These are phyloP conservation scores for Tolypocladium sp. DNA, from an alignment of 2,329 filamentous ascomycete species.

Conservation along the genomic window DNA sequence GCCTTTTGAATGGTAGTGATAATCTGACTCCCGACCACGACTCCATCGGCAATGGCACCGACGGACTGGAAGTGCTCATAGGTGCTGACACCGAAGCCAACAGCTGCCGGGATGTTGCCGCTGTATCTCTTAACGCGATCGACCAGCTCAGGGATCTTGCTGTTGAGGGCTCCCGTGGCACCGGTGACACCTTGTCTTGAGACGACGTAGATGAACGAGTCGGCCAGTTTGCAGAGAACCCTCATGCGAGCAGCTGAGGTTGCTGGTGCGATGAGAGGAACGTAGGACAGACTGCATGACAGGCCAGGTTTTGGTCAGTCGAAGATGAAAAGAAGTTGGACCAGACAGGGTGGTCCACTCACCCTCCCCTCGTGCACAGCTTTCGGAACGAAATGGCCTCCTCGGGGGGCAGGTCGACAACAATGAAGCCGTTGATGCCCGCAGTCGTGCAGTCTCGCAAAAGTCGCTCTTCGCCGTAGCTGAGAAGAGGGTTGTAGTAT, in stretches of 20 bases:
- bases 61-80: conserved; percentile 87
- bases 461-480: conserved; percentile 87
- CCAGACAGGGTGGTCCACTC: conserved; percentile 18
- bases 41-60: conserved; percentile 76
- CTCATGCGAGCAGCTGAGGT: conserved; percentile 93
- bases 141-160: conserved; percentile 72
- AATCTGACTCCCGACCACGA: conserved; percentile 94
- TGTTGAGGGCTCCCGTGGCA: conserved; percentile 73
- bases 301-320: background rate
- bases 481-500: conserved; percentile 94
- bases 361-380: conserved; percentile 70
- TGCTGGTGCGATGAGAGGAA: conserved; percentile 90
- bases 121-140: conserved; percentile 86
- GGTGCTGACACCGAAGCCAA: conserved; percentile 95
- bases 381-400: conserved; percentile 89
- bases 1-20: conserved; percentile 59
- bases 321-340: background rate
- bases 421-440: conserved; percentile 91
- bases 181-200: conserved; percentile 96
- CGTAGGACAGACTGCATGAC: conserved; percentile 66
- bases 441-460: conserved; percentile 75
- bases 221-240: conserved; percentile 89
- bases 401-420: conserved; percentile 91
- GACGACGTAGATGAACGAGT: conserved; percentile 98
- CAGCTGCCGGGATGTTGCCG: conserved; percentile 79